These are phyloP conservation scores for Xylaria cubensis DNA, from an alignment of 495 filamentous ascomycete species.

Conservation along the genomic window DNA sequence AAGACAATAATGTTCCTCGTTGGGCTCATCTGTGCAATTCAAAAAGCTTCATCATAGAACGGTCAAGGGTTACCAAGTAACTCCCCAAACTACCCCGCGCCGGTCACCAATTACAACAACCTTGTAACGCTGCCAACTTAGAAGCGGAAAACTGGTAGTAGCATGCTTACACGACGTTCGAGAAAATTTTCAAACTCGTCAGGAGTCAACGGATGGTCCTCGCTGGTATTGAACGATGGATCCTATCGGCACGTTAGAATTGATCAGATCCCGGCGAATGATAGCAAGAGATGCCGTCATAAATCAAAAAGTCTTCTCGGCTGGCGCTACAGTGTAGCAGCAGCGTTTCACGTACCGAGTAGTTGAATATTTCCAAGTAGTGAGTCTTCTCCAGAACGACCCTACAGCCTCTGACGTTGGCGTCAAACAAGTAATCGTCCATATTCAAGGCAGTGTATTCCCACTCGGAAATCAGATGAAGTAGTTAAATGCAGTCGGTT, in stretches of 20 bases:
- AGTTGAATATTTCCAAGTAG: slow-evolving; percentile 62
- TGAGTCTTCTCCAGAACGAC: slow-evolving; percentile 54
- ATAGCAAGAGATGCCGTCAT: background rate
- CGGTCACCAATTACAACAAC: background rate
- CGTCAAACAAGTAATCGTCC: slow-evolving; percentile 62
- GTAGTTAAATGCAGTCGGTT: background rate
- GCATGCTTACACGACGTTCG: slow-evolving; percentile 49
- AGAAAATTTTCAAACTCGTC: slow-evolving; percentile 64
- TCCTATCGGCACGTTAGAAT: slow-evolving; percentile 15
- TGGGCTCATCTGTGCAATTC: background rate
- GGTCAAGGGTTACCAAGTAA: background rate
- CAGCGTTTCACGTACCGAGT: slow-evolving; percentile 50
- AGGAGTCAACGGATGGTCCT: slow-evolving; percentile 54
- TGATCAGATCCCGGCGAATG: background rate
- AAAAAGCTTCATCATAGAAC: background rate
- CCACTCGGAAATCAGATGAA: background rate
- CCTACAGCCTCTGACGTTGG: slow-evolving; percentile 50
- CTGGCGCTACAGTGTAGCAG: background rate
- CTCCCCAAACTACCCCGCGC: background rate
- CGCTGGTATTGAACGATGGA: slow-evolving; percentile 46
- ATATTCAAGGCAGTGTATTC: slow-evolving; percentile 40
- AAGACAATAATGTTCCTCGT: no score
- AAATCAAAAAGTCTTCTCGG: background rate
- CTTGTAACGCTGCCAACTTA: background rate
- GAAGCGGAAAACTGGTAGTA: background rate